phyloP scores from a whole-genome alignment of 2,329 filamentous ascomycete species.

The Xylariaceae sp. region DNA sequence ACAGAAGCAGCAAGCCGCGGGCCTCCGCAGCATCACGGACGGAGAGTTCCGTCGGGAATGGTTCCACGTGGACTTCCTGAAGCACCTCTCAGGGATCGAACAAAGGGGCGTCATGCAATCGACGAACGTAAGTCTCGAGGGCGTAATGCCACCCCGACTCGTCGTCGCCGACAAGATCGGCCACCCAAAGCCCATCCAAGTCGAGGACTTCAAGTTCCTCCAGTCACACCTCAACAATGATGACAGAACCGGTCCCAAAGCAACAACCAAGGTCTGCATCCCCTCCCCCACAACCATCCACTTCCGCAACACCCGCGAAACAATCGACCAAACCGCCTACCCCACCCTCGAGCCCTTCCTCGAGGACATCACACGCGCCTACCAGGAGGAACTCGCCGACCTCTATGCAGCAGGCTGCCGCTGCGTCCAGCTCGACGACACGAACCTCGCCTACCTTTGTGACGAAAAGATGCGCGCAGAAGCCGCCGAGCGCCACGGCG shows the following conservation, averaged over 20 bases:
- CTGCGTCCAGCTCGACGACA: conserved; percentile 55
- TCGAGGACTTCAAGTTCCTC: conserved; percentile 52
- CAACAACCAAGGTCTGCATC: conserved; percentile 51
- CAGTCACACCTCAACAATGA: conserved; percentile 38
- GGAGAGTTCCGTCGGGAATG: conserved; percentile 53
- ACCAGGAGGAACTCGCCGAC: conserved; percentile 49
- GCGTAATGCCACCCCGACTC: conserved; percentile 48
- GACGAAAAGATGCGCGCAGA: conserved; percentile 50
- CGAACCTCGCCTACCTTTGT: conserved; percentile 55
- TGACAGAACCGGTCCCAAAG: conserved; percentile 24
- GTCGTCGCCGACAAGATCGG: conserved; percentile 50
- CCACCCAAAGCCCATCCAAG: conserved; percentile 50
- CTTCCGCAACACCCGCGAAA: conserved; percentile 50
- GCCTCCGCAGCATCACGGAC: conserved; percentile 48
- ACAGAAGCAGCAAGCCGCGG: conserved; percentile 43
- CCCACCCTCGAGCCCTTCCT: conserved; percentile 52
- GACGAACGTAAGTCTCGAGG: conserved; percentile 42
- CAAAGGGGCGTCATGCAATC: conserved; percentile 42
- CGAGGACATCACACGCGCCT: conserved; percentile 49
- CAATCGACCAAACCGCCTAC: conserved; percentile 48
- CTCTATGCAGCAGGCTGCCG: conserved; percentile 49
- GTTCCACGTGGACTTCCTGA: conserved; percentile 55
- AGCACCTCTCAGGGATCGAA: conserved; percentile 49
- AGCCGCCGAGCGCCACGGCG: conserved; percentile 47
- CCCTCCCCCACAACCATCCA: conserved; percentile 56